These are phyloP conservation scores for Chaetomiaceae sp. DNA, from an alignment of 2,329 filamentous ascomycete species.

Conservation along the genomic window DNA sequence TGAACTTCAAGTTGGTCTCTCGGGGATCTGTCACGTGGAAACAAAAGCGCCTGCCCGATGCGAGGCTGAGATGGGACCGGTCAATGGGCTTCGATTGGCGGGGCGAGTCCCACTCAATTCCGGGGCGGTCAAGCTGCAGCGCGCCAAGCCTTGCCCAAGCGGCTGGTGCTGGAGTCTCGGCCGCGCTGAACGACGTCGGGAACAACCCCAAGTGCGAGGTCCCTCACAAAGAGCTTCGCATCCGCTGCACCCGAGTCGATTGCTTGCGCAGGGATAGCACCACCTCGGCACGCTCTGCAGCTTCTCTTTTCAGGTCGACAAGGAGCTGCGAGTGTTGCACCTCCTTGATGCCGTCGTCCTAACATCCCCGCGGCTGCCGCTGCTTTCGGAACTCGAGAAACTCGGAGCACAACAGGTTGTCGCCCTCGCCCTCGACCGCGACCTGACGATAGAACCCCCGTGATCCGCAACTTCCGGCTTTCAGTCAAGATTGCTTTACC, in stretches of 20 bases:
- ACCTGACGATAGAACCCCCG: not conserved
- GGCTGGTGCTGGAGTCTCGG: not conserved
- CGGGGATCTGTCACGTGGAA: not conserved
- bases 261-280: too few relatives aligned
- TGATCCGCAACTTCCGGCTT: not conserved
- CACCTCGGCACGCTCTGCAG: too few relatives aligned
- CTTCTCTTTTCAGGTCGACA: not conserved
- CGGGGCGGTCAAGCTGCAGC: not conserved
- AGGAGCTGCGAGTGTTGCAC: too few relatives aligned
- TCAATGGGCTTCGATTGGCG: not conserved
- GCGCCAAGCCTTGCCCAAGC: not conserved
- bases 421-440: not conserved
- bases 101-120: not conserved
- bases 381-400: not conserved
- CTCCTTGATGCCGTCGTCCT: not conserved
- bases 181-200: slow-evolving; percentile 3
- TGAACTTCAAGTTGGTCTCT: too few relatives aligned
- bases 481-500: not conserved
- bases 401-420: not conserved
- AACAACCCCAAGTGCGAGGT: too few relatives aligned
- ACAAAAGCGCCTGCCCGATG: not conserved
- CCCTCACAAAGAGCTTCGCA: too few relatives aligned
- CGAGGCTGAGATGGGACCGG: not conserved
- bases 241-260: too few relatives aligned
- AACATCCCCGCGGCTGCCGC: not conserved